phyloP scores from a whole-genome alignment of 805 yeast species.

The Candida multigemmis region DNA sequence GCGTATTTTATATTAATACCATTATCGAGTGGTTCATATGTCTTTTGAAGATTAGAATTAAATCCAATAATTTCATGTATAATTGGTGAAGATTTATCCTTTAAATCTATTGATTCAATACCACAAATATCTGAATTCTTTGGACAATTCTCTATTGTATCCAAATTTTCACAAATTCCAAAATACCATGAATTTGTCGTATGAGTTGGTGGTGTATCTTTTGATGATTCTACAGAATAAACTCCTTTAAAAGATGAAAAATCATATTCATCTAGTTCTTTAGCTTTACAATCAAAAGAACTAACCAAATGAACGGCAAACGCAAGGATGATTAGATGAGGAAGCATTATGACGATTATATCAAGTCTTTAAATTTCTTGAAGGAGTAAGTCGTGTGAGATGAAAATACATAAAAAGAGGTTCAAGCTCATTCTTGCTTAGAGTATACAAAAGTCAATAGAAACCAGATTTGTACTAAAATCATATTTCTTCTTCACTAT shows the following conservation, averaged over 20 bases:
- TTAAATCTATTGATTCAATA: slow-evolving; percentile 43
- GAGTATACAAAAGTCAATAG: too few relatives aligned
- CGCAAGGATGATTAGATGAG: too few relatives aligned
- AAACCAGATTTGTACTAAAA: too few relatives aligned
- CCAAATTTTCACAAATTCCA: slow-evolving; percentile 56
- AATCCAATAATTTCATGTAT: slow-evolving; percentile 58
- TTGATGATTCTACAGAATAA: slow-evolving; percentile 27
- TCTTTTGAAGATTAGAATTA: slow-evolving; percentile 30
- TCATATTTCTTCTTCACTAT: slow-evolving; percentile 19
- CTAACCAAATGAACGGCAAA: background rate
- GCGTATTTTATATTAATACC: slow-evolving; percentile 31
- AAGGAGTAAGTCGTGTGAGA: too few relatives aligned
- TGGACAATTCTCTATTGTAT: slow-evolving; percentile 47
- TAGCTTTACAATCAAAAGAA: slow-evolving; percentile 22
- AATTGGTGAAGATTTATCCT: slow-evolving; percentile 32
- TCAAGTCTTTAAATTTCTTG: too few relatives aligned
- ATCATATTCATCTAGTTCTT: slow-evolving; percentile 29
- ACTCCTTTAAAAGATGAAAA: slow-evolving; percentile 42
- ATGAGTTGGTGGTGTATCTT: slow-evolving; percentile 73
- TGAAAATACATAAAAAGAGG: too few relatives aligned
- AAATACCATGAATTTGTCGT: slow-evolving; percentile 59
- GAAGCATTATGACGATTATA: too few relatives aligned
- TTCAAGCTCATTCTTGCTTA: too few relatives aligned
- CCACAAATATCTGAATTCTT: slow-evolving; percentile 75
- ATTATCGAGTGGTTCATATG: slow-evolving; percentile 13